Base-by-base conservation (phyloP, 176 grass and related monocot species). In the Triticum timopheevii region DNA sequence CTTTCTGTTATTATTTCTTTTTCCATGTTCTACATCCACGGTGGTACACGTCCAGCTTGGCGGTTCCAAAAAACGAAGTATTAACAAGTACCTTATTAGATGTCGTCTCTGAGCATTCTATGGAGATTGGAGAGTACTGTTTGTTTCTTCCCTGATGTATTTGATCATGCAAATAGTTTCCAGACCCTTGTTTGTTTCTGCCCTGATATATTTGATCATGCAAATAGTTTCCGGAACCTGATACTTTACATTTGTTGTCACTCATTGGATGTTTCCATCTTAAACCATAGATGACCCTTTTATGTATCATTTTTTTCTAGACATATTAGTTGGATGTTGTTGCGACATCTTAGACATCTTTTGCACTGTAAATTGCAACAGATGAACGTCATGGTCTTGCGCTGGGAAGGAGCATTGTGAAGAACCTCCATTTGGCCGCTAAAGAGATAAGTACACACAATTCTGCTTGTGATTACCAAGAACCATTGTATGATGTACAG, bases 351-450 rank as follows among this genome's bases (percentile, higher is more conserved):
- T 70, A 90, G 50, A 83, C 77, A 73, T 61, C 4, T 65, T 61
- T 34, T 31, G 33, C 33, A 76, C 80, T 82, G 13, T 75, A 85
- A 74, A 52, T 89, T 87, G 40, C 84, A 92, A 77, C 71, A 98
- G 96, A 98, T 94, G 96, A 98, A 88, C 82, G 92, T 44, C 96
- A 96, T 87, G 96, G 92, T 30, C 88, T 98, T 77, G 80, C 80
- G 30, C 70, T 98, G 81, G 96, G 96, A 65, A 90, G 92, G 81
- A 94, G 89, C 73, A 94, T 98, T 77, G 88, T 98, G 79, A 98
- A 89, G 83, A 96, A 98, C 63, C 79, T 98, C 35, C 90, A 98
- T 82, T 91, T 93, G 89, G 96, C 93, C 27, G 93, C 88, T 54
- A 98, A 88, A 94, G 69, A 56, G 71, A 30, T 84, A 91, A 69